These are phyloP conservation scores for Amauroascus niger DNA, from an alignment of 2,329 filamentous ascomycete genomes.

Conservation along the genomic window DNA sequence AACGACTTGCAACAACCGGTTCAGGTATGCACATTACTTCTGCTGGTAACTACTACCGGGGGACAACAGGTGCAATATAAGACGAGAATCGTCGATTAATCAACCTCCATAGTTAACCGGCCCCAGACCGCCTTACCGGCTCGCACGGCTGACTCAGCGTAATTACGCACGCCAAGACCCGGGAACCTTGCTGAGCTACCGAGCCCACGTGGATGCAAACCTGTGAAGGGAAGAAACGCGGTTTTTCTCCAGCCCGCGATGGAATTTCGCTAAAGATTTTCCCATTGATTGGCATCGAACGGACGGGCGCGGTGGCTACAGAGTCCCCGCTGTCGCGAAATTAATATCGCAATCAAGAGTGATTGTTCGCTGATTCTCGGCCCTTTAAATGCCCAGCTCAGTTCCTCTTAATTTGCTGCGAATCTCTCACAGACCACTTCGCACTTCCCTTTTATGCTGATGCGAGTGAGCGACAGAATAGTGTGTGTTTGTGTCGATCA, in stretches of 20 bases:
- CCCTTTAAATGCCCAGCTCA: constrained; percentile 1
- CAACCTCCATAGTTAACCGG: not conserved
- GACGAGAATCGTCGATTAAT: not conserved
- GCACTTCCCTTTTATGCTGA: not conserved
- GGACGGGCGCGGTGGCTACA: not conserved
- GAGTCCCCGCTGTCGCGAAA: not conserved
- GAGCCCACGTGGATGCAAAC: constrained; percentile 6
- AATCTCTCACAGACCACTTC: not conserved
- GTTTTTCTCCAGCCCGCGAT: not conserved
- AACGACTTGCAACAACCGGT: too few species aligned
- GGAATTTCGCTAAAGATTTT: not conserved
- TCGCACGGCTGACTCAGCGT: not conserved
- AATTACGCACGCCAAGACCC: constrained; percentile 6
- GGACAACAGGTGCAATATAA: not conserved
- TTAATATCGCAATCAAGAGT: not conserved
- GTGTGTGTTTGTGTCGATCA: constrained; percentile 8
- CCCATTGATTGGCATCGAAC: not conserved
- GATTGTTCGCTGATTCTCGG: not conserved
- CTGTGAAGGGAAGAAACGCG: not conserved
- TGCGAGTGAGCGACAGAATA: not conserved
- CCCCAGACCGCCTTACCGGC: not conserved
- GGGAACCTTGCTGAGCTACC: constrained; percentile 1
- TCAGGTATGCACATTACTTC: too few species aligned
- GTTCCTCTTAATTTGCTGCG: not conserved
- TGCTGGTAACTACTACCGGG: too few species aligned